A percentile compares a stretch with the other conserved stretches of the same genome.
Evolutionary conservation across 2,329 filamentous ascomycete species (phyloP).

Genomic region (Alternaria sp.): DNA sequence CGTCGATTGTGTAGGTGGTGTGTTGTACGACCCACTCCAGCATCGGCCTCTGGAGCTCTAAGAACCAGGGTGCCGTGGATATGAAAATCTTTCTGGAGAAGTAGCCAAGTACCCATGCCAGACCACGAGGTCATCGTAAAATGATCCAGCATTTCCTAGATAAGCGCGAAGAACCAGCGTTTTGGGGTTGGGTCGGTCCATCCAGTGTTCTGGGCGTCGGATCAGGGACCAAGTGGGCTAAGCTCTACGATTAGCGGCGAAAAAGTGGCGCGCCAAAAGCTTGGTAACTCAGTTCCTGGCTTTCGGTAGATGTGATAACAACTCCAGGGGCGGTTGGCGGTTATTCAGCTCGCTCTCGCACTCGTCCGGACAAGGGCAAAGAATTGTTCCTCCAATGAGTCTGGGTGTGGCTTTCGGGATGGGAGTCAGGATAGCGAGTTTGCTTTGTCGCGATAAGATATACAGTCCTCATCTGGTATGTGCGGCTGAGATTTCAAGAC

Average conservation of each 20-base stretch:
- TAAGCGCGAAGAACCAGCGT: neutral
- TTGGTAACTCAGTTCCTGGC: constrained; percentile 10
- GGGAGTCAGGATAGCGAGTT: neutral
- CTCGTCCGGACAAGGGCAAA: neutral
- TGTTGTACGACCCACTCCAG: constrained; percentile 1
- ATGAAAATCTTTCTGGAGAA: constrained; percentile 6
- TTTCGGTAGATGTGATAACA: neutral
- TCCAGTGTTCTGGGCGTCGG: constrained; percentile 16
- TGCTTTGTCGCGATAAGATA: neutral
- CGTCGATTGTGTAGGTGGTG: neutral
- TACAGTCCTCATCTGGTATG: neutral
- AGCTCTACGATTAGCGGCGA: constrained; percentile 6
- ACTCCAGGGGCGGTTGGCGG: neutral
- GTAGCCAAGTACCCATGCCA: neutral
- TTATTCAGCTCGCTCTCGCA: constrained; percentile 1
- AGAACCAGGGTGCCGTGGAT: neutral
- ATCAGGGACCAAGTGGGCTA: constrained; percentile 6
- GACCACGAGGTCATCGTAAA: neutral
- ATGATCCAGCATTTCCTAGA: neutral
- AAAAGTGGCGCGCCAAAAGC: constrained; percentile 8
- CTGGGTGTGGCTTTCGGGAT: neutral
- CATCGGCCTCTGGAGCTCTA: constrained; percentile 1
- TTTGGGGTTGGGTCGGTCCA: neutral
- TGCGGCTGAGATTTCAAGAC: neutral
- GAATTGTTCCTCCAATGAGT: constrained; percentile 5